A percentile compares a stretch with the other conserved stretches of the same genome.
These are phyloP conservation scores for Aethionema arabicum DNA, from an alignment of 345 rosid genomes.

Conservation along the genomic window DNA sequence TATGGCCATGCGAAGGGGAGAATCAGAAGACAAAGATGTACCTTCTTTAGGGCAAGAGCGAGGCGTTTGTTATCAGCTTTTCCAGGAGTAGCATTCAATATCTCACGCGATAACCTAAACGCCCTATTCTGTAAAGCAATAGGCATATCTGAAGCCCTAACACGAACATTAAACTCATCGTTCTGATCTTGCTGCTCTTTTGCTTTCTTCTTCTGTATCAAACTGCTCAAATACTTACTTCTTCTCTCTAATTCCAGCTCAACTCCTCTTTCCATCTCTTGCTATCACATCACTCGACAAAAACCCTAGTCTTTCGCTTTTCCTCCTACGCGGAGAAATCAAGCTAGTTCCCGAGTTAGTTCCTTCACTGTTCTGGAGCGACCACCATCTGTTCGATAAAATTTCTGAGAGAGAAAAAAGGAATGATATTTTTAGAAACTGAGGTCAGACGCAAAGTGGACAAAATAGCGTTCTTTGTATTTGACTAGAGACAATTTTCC, in stretches of 20 bases:
- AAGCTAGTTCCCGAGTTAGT: conserved; percentile 13
- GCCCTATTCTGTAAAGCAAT: conserved; percentile 63
- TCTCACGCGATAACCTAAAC: conserved; percentile 71
- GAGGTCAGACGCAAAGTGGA: conserved; percentile 36
- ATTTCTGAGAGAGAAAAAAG: conserved; percentile 27
- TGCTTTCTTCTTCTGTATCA: conserved; percentile 91
- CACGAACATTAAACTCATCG: conserved; percentile 57
- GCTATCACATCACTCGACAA: conserved; percentile 38
- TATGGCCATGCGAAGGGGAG: background rate
- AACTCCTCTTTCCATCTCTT: conserved; percentile 71
- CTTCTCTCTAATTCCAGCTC: conserved; percentile 88
- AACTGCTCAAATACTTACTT: conserved; percentile 79
- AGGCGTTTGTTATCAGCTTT: conserved; percentile 88
- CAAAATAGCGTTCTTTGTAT: conserved; percentile 38
- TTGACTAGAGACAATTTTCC: conserved; percentile 26
- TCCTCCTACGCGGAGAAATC: conserved; percentile 15
- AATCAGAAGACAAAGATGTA: conserved; percentile 29
- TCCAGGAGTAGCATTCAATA: conserved; percentile 68
- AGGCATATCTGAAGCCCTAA: conserved; percentile 92
- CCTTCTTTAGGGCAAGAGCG: conserved; percentile 94
- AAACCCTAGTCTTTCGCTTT: conserved; percentile 6
- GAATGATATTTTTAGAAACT: conserved; percentile 4
- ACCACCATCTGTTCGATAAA: conserved; percentile 39
- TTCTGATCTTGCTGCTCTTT: conserved; percentile 57
- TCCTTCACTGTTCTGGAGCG: conserved; percentile 23